Base-by-base conservation (phyloP, 2,329 filamentous ascomycete species). In the Hypomyces perniciosus region DNA sequence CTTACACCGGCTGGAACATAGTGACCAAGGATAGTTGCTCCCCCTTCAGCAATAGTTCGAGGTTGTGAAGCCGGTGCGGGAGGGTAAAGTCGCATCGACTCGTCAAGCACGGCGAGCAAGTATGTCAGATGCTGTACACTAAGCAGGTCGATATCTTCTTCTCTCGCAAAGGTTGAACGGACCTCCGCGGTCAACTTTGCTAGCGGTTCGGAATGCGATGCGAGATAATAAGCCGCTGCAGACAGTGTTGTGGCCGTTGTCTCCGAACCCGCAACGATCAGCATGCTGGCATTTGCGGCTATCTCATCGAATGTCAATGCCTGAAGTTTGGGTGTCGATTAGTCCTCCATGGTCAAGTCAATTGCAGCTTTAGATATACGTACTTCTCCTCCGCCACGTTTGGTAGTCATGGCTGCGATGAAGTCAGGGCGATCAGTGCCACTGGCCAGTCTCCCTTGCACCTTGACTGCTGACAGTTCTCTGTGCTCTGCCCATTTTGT, bases 91-190 rank as follows among this genome's bases (percentile, higher is more conserved):
- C 77, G 67, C 13, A 79, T 61, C 0, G 69, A 71, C 56, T 80
- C 77, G 45, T 71, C 71, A 37, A 80, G 70, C 5, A 73, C 72
- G 0, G 77, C 77, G 54, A 75, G 71, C 6, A 81, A 65, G 52
- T 77, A 80, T 0, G 70, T 13, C 2, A 60, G 44, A 10, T 53
- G 30, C 10, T 54, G 39, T 6, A 58, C 53, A 3, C 44, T 52
- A 6, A 31, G 29, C 1, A 58, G 29, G 12, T 41, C 51, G 13
- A 61, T 57, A 3, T 59, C 56, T 1, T 54, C 41, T 6, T 50
- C 50, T 9, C 4, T 28, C 2, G 39, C 20, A 13, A 59, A 59
- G 5, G 40, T 27, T 2, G 48, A 43, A 6, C 57, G 53, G 3
- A 61, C 50, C 57, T 78, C 75, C 0, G 62, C 28, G 3, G 60